These are phyloP conservation scores for Neurospora sp. DNA, from an alignment of 2,329 filamentous ascomycete species.

Conservation along the genomic window DNA sequence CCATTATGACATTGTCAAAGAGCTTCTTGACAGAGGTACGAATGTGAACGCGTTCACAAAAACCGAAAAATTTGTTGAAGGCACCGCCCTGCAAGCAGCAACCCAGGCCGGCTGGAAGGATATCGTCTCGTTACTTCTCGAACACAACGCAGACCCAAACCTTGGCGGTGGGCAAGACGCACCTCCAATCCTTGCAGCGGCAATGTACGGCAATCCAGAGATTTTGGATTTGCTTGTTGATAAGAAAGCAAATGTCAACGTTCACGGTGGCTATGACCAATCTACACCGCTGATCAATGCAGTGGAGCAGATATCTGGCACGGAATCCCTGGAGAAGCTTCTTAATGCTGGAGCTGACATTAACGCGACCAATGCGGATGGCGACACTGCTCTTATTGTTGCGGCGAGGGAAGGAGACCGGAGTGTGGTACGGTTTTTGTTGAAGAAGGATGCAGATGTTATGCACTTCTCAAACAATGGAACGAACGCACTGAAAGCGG, in stretches of 20 bases:
- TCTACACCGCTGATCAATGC: not conserved
- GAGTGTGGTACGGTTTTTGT: not conserved
- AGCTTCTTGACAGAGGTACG: not conserved
- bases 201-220: not conserved
- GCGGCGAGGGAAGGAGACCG: not conserved
- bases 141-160: not conserved
- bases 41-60: not conserved
- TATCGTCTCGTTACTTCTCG: not conserved
- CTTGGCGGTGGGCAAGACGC: not conserved
- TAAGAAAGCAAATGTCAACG: conserved; percentile 5
- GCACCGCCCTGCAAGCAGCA: not conserved
- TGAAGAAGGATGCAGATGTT: not conserved
- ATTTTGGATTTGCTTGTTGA: not conserved
- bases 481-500: not conserved
- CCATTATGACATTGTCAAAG: not conserved
- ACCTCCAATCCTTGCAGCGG: not conserved
- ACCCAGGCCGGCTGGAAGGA: not conserved
- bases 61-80: not conserved
- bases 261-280: not conserved
- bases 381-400: not conserved
- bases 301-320: not conserved
- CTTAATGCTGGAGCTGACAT: not conserved
- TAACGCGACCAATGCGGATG: not conserved
- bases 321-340: not conserved
- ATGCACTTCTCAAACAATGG: not conserved